Base-by-base conservation (phyloP, 2,329 filamentous ascomycete genomes). In the Botrytis tulipae region DNA sequence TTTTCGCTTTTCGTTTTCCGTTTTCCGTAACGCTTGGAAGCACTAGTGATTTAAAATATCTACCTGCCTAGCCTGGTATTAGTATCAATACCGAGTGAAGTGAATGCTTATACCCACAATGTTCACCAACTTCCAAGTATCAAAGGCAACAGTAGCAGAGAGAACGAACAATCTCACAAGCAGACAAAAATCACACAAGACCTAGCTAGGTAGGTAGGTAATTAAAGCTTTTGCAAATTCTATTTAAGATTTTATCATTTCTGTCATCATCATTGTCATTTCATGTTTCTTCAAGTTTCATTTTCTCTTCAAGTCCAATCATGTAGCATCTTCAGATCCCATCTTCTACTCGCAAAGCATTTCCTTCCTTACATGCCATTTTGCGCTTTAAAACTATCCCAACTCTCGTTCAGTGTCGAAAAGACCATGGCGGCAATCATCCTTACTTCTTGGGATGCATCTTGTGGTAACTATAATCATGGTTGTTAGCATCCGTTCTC, bases 321-420 rank as follows among this genome's bases (percentile, higher is more conserved):
- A 48, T 48, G 22, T 7, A 25, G 6, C 25, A 51, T n/a, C 25
- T 51, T 10, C 12, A n/a, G 25, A 61, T 61, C 35, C 35, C 37
- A 42, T 37, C 35, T 62, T 22, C 60, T 37, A 4, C 35, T 40
- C 51, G 14, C 51, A 32, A 32, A 42, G 12, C 22, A 62, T 18
- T 3, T 6, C 35, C 14, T 25, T 7, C 12, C 25, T 8, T 35
- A 91, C 81, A 92, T 83, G 59, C 88, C 88, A 79, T 92, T 92
- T 78, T 92, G 89, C 57, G 86, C 83, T 82, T 91, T 92, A 81
- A 92, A 92, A 81, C 91, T 91, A 80, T 92, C 90, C 90, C 90
- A 92, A 74, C 89, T 90, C 83, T 92, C 90, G 79, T 92, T 92
- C 65, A 92, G 83, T 51, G 90, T 91, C 73, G 87, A 88, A 80